A percentile compares a stretch with the other conserved stretches of the same genome.
These are phyloP conservation scores for Salix arbutifolia DNA, from an alignment of 345 rosid species.

Conservation along the genomic window DNA sequence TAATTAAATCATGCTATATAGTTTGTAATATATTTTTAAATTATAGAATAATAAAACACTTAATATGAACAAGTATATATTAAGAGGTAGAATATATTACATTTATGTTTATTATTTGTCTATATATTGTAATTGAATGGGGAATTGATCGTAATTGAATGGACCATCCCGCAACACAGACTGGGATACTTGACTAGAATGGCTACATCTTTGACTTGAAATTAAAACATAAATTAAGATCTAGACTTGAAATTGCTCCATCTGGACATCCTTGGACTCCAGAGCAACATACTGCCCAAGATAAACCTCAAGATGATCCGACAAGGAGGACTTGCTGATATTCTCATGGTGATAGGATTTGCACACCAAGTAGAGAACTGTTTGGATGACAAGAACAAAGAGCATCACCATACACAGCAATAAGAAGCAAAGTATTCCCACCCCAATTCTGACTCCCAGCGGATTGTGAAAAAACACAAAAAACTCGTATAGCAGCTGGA, in stretches of 20 bases:
- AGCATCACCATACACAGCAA: constrained; percentile 8
- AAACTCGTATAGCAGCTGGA: constrained; percentile 8
- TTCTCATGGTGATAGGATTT: constrained; percentile 22
- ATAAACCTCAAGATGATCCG: constrained; percentile 13
- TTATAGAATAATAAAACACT: too few relatives aligned
- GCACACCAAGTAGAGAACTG: constrained; percentile 24
- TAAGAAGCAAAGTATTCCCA: constrained; percentile 14
- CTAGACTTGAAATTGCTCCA: constrained; percentile 8
- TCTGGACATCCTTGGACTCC: constrained; percentile 4
- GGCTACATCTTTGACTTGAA: too few relatives aligned
- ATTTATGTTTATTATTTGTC: too few relatives aligned
- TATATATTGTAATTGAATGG: too few relatives aligned
- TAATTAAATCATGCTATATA: too few relatives aligned
- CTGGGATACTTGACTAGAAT: too few relatives aligned
- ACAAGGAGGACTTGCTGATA: constrained; percentile 1
- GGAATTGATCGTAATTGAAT: too few relatives aligned
- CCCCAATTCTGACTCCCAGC: neutral
- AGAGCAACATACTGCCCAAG: constrained; percentile 2
- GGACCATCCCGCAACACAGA: too few relatives aligned
- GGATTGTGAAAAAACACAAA: constrained; percentile 27
- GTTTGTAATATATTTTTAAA: too few relatives aligned
- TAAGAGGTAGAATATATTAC: too few relatives aligned
- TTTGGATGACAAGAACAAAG: constrained; percentile 18
- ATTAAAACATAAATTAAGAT: neutral
- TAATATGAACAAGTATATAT: too few relatives aligned